Conservation (phyloP, 495 filamentous ascomycete genomes). For the Talaromyces ruber region DNA sequence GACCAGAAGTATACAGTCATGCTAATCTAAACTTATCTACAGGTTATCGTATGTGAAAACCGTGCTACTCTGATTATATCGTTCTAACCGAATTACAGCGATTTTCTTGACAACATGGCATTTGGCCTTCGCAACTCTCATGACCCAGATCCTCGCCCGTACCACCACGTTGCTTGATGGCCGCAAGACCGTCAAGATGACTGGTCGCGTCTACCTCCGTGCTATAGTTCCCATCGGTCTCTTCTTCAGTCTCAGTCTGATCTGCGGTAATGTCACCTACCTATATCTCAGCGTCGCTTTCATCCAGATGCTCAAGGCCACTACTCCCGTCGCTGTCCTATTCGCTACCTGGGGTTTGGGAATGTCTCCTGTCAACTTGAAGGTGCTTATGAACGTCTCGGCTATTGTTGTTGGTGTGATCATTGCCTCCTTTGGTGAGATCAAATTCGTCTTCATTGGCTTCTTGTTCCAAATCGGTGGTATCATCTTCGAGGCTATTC, state of each 20-base stretch:
- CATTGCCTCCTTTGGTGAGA: slow-evolving; percentile 86
- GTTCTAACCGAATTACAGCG: slow-evolving; percentile 15
- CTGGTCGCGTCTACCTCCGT: slow-evolving; percentile 77
- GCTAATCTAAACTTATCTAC: slow-evolving; percentile 4
- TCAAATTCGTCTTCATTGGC: slow-evolving; percentile 80
- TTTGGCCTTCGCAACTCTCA: slow-evolving; percentile 76
- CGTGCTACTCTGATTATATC: background rate
- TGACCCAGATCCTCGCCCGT: slow-evolving; percentile 84
- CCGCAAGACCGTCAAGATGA: slow-evolving; percentile 89
- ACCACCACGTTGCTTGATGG: slow-evolving; percentile 81
- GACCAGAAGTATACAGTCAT: background rate
- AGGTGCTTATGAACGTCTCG: slow-evolving; percentile 75
- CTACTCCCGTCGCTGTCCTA: slow-evolving; percentile 83
- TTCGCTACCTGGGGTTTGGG: slow-evolving; percentile 77
- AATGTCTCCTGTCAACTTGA: slow-evolving; percentile 66
- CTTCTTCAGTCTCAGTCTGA: slow-evolving; percentile 89
- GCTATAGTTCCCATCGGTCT: slow-evolving; percentile 89
- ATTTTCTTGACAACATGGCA: slow-evolving; percentile 92
- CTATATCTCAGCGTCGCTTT: slow-evolving; percentile 88
- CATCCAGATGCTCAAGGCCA: slow-evolving; percentile 96
- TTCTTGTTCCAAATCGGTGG: slow-evolving; percentile 81
- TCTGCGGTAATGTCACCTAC: slow-evolving; percentile 90
- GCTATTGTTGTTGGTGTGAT: slow-evolving; percentile 85
- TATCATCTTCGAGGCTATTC: slow-evolving; percentile 82
- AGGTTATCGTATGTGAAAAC: slow-evolving; percentile 32